A percentile compares a stretch with the other conserved stretches of the same genome.
These are phyloP conservation scores for Neurospora terricola DNA, from an alignment of 495 filamentous ascomycete genomes.

Conservation along the genomic window DNA sequence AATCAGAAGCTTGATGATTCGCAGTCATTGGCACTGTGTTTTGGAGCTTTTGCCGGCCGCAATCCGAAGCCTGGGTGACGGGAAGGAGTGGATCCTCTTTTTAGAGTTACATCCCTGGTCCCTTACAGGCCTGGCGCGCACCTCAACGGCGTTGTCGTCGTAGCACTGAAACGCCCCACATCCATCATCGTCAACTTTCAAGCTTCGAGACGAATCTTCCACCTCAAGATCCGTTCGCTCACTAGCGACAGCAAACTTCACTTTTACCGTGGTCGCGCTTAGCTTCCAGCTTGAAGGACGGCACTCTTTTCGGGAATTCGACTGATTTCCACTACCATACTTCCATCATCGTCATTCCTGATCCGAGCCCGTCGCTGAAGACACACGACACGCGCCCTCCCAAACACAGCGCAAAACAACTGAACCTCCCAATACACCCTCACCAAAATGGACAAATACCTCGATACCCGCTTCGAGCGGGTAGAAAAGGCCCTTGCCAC, in stretches of 20 bases:
- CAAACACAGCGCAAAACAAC: not conserved
- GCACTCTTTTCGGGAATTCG: not conserved
- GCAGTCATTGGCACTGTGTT: not conserved
- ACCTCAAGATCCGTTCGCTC: not conserved
- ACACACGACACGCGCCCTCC: not conserved
- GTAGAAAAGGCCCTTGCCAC: slow-evolving; percentile 55
- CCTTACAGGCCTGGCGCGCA: not conserved
- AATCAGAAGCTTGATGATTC: not conserved
- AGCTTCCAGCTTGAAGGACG: not conserved
- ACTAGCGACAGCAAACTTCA: not conserved
- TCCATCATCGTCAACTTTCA: not conserved
- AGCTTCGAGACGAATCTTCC: not conserved
- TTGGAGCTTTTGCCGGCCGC: not conserved
- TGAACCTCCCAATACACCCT: not conserved
- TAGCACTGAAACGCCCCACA: not conserved
- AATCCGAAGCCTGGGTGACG: not conserved
- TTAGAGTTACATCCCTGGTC: not conserved
- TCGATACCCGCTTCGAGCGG: slow-evolving; percentile 53
- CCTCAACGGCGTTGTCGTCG: not conserved
- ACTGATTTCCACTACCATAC: not conserved
- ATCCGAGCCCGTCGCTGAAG: not conserved
- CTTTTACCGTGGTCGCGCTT: not conserved
- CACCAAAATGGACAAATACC: slow-evolving; percentile 44
- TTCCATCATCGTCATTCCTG: not conserved
- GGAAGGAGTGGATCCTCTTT: not conserved